Evolutionary conservation across 495 filamentous ascomycete genomes (phyloP), one percentile per base, ranked within the genome.

Genomic region (Penicillium turbatum): DNA sequence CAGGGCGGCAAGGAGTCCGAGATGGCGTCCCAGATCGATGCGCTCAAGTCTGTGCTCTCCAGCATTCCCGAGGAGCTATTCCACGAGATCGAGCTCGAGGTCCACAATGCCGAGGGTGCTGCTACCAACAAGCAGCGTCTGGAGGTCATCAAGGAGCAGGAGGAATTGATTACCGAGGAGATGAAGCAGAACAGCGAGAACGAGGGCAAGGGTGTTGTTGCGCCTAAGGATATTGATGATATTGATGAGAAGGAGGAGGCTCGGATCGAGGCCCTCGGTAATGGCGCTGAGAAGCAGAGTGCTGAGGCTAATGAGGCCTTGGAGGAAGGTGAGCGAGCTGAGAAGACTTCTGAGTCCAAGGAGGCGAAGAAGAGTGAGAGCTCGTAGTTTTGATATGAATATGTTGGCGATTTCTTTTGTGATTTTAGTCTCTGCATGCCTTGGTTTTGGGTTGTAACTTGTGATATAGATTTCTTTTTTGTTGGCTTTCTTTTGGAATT

Each of bases 61-160:
- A 90, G 86, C 43, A 97, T 99, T 54, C 93, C 93, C 5, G 93
- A 99, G 73, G 93, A 99, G 69, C 82, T 99, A 35, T 97, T 93
- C 86, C 93, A 99, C 76, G 93, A 99, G 74, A 97, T 97, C 55
- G 93, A 99, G 71, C 86, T 99, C 29, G 95, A 97, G 76, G 92
- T 97, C 24, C 90, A 97, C 78, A 95, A 86, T 52, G 90, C 91
- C 42, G 93, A 99, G 75, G 93, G 93, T 51, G 93, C 92, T 10
- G 95, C 93, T 45, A 99, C 95, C 49, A 99, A 99, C 81, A 95
- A 92, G 78, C 93, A 99, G 75, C 87, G 93, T 65, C 83, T 99
- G n/a, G 93, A 99, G 79, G 93, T 99, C 7, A 80, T 99, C 62
- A 95, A 90, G 82, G 93, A 99, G 76, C 93, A 99, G 74, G 89